A percentile compares a stretch with the other conserved stretches of the same genome.
These are phyloP conservation scores for Puccinia novopanici DNA, from an alignment of 1,284 basidiomycete genomes.

Conservation along the genomic window DNA sequence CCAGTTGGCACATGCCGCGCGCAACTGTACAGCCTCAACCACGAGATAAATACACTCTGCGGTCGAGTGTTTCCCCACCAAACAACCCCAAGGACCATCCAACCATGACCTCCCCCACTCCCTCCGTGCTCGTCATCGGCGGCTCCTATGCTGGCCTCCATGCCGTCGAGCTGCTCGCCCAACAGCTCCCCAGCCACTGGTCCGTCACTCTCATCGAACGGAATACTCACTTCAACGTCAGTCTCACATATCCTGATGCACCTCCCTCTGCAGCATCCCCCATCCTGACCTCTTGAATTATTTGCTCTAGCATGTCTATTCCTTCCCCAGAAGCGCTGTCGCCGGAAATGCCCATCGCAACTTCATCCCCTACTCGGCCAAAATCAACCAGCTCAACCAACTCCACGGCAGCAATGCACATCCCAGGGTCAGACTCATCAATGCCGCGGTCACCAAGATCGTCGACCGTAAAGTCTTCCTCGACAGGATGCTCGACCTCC, in stretches of 20 bases:
- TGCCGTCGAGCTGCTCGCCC: slow-evolving; percentile 28
- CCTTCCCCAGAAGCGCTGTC: slow-evolving; percentile 62
- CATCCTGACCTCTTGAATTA: neutral
- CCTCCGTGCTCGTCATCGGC: slow-evolving; percentile 36
- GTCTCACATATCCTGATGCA: neutral
- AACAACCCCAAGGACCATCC: neutral
- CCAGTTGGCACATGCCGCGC: too few relatives aligned
- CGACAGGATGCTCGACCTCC: slow-evolving; percentile 9
- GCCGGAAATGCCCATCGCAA: slow-evolving; percentile 61
- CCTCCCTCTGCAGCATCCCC: neutral
- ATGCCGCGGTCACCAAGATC: slow-evolving; percentile 41
- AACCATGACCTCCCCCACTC: neutral
- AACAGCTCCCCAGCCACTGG: slow-evolving; percentile 24
- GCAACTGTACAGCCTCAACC: too few relatives aligned
- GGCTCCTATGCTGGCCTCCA: slow-evolving; percentile 48
- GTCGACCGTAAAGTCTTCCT: slow-evolving; percentile 26
- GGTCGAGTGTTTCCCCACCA: too few relatives aligned
- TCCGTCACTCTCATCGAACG: slow-evolving; percentile 36
- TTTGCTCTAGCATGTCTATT: slow-evolving; percentile 58
- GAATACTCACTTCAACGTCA: slow-evolving; percentile 45
- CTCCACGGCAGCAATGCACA: neutral
- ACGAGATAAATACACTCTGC: neutral
- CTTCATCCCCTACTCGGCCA: slow-evolving; percentile 67
- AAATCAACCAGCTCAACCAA: slow-evolving; percentile 27
- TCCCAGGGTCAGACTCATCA: slow-evolving; percentile 26